phyloP scores from a whole-genome alignment of 73 alveolate genomes.

The Paramecium caudatum region DNA sequence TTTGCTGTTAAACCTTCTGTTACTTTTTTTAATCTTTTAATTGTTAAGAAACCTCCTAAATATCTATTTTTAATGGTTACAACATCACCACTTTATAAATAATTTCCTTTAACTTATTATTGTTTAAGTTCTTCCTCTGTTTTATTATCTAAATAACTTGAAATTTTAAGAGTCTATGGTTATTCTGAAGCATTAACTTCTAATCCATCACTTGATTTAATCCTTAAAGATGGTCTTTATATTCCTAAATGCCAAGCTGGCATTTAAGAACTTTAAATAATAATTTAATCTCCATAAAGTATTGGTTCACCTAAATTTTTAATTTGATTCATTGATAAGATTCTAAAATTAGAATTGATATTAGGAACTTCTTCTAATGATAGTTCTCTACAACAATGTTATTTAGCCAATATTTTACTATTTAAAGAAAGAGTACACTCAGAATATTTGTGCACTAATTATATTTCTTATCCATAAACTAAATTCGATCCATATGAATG shows the following conservation, averaged over 20 bases:
- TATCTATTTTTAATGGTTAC: constrained; percentile 48
- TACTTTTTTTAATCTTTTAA: background rate
- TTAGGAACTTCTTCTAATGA: constrained; percentile 47
- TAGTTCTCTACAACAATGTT: constrained; percentile 68
- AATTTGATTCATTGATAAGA: constrained; percentile 31
- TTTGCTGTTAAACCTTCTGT: constrained; percentile 7
- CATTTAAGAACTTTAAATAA: background rate
- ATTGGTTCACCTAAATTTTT: constrained; percentile 50
- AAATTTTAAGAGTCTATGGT: background rate
- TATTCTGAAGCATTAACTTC: constrained; percentile 66
- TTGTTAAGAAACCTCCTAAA: constrained; percentile 5
- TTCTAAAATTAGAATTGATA: constrained; percentile 36
- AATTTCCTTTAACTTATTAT: constrained; percentile 8
- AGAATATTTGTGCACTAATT: constrained; percentile 5
- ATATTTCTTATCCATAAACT: constrained; percentile 53
- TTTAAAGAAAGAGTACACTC: constrained; percentile 28
- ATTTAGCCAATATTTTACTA: constrained; percentile 3
- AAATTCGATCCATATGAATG: constrained; percentile 40
- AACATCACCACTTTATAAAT: constrained; percentile 56
- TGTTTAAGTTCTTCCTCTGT: constrained; percentile 27
- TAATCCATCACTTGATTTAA: constrained; percentile 23
- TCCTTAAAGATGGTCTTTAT: background rate
- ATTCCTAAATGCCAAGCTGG: constrained; percentile 15
- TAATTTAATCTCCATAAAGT: constrained; percentile 58
- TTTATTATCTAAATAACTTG: constrained; percentile 53